A percentile compares a stretch with the other conserved stretches of the same genome.
phyloP scores from a whole-genome alignment of 2,329 filamentous ascomycete species.

The Fusarium nurragi region DNA sequence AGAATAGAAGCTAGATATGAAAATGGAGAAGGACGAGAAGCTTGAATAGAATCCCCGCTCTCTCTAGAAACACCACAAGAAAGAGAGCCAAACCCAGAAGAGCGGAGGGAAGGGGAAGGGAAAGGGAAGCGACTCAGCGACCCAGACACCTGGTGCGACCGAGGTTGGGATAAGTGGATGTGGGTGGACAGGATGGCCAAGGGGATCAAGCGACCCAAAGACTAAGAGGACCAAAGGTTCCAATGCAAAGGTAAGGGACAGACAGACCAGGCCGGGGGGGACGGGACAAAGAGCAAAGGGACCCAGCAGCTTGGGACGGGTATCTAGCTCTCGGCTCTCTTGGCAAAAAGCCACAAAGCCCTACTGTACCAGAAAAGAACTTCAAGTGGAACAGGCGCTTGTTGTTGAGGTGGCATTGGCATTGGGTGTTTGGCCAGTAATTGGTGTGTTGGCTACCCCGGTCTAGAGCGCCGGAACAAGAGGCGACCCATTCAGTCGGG shows the following conservation, averaged over 20 bases:
- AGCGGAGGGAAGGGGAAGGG: slow-evolving; percentile 7
- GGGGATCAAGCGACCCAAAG: slow-evolving; percentile 3
- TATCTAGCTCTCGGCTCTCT: slow-evolving; percentile 44
- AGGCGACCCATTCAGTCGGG: slow-evolving; percentile 37
- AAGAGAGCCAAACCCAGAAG: slow-evolving; percentile 18
- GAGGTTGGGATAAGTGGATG: slow-evolving; percentile 32
- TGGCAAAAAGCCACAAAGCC: slow-evolving; percentile 37
- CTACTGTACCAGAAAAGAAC: slow-evolving; percentile 30
- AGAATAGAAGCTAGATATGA: slow-evolving; percentile 34
- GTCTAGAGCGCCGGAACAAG: slow-evolving; percentile 28
- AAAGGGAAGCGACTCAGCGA: slow-evolving; percentile 6
- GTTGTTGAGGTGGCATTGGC: slow-evolving; percentile 19
- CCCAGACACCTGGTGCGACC: slow-evolving; percentile 35
- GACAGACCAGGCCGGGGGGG: not conserved
- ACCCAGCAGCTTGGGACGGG: slow-evolving; percentile 46
- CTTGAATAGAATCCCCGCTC: slow-evolving; percentile 35
- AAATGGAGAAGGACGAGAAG: slow-evolving; percentile 38
- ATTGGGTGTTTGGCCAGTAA: slow-evolving; percentile 17
- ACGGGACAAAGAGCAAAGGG: slow-evolving; percentile 15
- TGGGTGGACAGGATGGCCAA: slow-evolving; percentile 25
- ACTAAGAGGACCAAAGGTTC: slow-evolving; percentile 12
- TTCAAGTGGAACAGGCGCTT: slow-evolving; percentile 27
- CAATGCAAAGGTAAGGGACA: slow-evolving; percentile 3
- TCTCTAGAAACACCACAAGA: slow-evolving; percentile 29
- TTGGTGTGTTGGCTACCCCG: slow-evolving; percentile 24